These are phyloP conservation scores for Myrica gale DNA, from an alignment of 306 rosid genomes.

Conservation along the genomic window DNA sequence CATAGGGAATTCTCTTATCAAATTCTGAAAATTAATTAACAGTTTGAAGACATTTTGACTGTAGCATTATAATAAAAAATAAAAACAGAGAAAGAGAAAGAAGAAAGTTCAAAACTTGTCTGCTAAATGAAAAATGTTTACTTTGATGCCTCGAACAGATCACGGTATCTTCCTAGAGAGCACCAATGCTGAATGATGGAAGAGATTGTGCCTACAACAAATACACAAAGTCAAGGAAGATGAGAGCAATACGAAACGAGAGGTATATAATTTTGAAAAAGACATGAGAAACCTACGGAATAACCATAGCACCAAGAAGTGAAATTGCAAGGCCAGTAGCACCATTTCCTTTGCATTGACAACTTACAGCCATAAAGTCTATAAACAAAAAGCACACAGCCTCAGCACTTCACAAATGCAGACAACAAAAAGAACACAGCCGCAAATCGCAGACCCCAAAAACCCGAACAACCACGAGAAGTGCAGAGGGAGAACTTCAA, in stretches of 20 bases:
- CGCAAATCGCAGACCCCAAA: slow-evolving; percentile 9
- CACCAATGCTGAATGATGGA: slow-evolving; percentile 96
- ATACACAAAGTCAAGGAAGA: slow-evolving; percentile 24
- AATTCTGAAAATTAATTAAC: too few species aligned
- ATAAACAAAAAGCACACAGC: too few species aligned
- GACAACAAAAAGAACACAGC: not conserved
- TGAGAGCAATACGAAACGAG: slow-evolving; percentile 6
- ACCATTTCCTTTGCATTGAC: slow-evolving; percentile 74
- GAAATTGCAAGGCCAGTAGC: slow-evolving; percentile 98
- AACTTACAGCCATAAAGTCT: too few species aligned
- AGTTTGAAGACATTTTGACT: too few species aligned
- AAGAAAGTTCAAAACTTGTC: slow-evolving; percentile 7
- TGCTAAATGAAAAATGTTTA: slow-evolving; percentile 34
- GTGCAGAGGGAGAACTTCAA: slow-evolving; percentile 21
- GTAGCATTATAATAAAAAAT: too few species aligned
- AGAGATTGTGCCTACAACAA: slow-evolving; percentile 84
- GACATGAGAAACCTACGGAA: slow-evolving; percentile 72
- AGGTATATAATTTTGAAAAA: slow-evolving; percentile 11
- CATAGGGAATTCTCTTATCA: too few species aligned
- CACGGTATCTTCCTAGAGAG: slow-evolving; percentile 93
- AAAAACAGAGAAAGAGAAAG: too few species aligned
- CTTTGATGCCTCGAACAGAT: slow-evolving; percentile 76
- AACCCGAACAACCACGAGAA: slow-evolving; percentile 2
- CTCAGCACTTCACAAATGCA: too few species aligned
- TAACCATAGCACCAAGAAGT: slow-evolving; percentile 99